Conservation (phyloP, 1,139 yeast genomes). For the Pichia sp. region DNA sequence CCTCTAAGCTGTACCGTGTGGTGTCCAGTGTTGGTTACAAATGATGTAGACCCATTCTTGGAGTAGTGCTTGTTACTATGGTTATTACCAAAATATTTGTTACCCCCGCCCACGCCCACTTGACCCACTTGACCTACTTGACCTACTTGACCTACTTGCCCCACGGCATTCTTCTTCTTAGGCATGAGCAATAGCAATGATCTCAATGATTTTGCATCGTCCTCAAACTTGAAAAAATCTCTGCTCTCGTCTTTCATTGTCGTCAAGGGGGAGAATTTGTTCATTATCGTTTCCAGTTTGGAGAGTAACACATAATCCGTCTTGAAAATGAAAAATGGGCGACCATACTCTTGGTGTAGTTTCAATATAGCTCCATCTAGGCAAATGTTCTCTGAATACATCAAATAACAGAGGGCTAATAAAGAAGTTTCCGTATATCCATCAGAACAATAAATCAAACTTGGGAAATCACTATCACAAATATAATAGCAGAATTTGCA, state of each 20-base stretch:
- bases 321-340: conserved; percentile 81
- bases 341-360: conserved; percentile 53
- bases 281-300: conserved; percentile 55
- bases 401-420: conserved; percentile 59
- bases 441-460: conserved; percentile 72
- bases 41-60: conserved; percentile 4
- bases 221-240: conserved; percentile 15
- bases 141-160: conserved; percentile 3
- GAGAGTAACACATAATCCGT: conserved; percentile 63
- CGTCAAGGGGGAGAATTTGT: conserved; percentile 44
- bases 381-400: conserved; percentile 49
- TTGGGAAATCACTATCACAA: conserved; percentile 25
- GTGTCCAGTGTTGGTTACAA: conserved; percentile 23
- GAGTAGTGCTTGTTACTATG: too few relatives aligned
- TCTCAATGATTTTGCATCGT: conserved; percentile 16
- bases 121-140: too few relatives aligned
- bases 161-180: conserved; percentile 9
- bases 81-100: too few relatives aligned
- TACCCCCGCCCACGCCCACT: too few relatives aligned
- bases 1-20: conserved; percentile 25
- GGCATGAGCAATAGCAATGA: conserved; percentile 19
- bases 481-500: conserved; percentile 52
- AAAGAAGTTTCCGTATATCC: conserved; percentile 91
- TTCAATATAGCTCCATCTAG: conserved; percentile 48
- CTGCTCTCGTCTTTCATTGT: conserved; percentile 5